Evolutionary conservation across 345 rosid species (phyloP).

Genomic region (Euphorbia lathyris): DNA sequence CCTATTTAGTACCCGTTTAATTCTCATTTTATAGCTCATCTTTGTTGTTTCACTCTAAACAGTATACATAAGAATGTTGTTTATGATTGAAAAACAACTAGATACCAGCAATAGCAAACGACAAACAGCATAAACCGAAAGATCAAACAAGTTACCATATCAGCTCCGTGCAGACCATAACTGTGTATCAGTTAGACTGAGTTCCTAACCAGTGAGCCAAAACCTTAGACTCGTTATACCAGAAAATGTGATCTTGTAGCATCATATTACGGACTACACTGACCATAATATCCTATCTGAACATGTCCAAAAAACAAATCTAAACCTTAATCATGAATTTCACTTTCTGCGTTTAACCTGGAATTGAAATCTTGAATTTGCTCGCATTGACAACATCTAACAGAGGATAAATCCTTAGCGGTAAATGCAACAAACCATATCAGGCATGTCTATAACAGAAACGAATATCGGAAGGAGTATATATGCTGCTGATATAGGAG

Average conservation of each 20-base stretch:
- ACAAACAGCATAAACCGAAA: neutral
- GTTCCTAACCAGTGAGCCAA: neutral
- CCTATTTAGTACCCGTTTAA: no score
- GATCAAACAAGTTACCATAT: no score
- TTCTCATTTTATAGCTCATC: no score
- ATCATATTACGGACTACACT: neutral
- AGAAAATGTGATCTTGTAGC: neutral
- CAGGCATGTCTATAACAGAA: neutral
- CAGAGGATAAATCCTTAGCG: neutral
- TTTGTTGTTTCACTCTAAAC: no score
- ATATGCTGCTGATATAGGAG: neutral
- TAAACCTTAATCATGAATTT: neutral
- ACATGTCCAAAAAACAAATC: neutral
- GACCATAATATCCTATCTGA: neutral
- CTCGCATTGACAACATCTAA: neutral
- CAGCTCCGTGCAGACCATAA: neutral
- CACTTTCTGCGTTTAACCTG: neutral
- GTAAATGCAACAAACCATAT: neutral
- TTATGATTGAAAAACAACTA: no score
- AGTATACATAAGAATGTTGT: no score
- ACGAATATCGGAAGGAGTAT: neutral
- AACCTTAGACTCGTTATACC: neutral
- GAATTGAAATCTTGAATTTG: neutral
- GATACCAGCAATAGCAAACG: no score
- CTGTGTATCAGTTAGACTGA: neutral